These are phyloP conservation scores for Salix caprea DNA, from an alignment of 345 rosid species.

Conservation along the genomic window DNA sequence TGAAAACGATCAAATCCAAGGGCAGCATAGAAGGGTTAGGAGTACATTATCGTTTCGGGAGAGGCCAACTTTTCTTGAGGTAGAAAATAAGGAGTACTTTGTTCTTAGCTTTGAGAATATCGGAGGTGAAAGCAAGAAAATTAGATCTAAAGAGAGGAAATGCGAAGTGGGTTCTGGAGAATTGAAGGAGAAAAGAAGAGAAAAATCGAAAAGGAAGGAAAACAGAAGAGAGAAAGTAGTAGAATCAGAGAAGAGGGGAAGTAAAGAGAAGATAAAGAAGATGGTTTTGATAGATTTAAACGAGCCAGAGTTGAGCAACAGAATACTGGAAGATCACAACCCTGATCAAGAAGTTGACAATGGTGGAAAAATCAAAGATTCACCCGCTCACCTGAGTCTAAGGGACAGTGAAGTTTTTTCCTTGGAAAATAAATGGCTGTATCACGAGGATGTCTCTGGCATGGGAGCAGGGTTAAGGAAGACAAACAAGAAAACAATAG, in stretches of 20 bases:
- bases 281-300: constrained; percentile 2
- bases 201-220: constrained; percentile 24
- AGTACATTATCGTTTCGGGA: constrained; percentile 34
- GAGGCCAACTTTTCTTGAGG: constrained; percentile 48
- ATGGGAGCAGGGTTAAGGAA: constrained; percentile 20
- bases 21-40: constrained; percentile 34
- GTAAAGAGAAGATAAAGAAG: constrained; percentile 1
- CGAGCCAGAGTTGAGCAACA: constrained; percentile 5
- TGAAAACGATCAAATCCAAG: constrained; percentile 18
- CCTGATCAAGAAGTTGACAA: background rate
- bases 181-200: constrained; percentile 27
- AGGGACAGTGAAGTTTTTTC: background rate
- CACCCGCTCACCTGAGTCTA: background rate
- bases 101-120: constrained; percentile 56
- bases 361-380: constrained; percentile 4
- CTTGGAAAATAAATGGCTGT: background rate
- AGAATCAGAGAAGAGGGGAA: constrained; percentile 13
- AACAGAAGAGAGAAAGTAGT: background rate
- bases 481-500: constrained; percentile 21
- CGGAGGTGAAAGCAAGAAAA: constrained; percentile 6
- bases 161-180: constrained; percentile 24
- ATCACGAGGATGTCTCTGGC: background rate
- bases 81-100: constrained; percentile 56
- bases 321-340: background rate
- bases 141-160: constrained; percentile 11